Conservation (phyloP, 306 rosid genomes). For the Cyclanthera cordifolia region DNA sequence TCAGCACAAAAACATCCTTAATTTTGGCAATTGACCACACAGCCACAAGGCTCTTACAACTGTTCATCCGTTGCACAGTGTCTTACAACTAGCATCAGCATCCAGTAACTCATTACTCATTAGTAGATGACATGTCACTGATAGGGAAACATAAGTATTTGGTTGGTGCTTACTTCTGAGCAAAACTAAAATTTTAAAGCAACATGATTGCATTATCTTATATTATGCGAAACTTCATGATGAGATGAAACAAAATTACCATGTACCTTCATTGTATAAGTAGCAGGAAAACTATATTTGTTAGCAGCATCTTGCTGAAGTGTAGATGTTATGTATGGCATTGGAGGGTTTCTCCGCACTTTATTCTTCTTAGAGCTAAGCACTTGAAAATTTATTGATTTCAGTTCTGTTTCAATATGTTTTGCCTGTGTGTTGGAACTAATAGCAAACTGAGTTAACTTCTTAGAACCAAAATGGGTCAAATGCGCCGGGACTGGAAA, state of each 20-base stretch:
- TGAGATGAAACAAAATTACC: conserved; percentile 12
- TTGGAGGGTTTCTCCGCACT: conserved; percentile 71
- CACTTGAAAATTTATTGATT: conserved; percentile 39
- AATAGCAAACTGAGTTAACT: conserved; percentile 68
- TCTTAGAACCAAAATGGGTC: conserved; percentile 56
- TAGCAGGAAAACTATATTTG: conserved; percentile 57
- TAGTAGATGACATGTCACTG: too few species aligned
- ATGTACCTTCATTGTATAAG: conserved; percentile 72
- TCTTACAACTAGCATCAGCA: too few species aligned
- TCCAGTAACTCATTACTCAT: too few species aligned
- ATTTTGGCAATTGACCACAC: too few species aligned
- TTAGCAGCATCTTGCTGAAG: conserved; percentile 98
- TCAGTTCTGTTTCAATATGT: conserved; percentile 37
- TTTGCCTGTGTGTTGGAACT: conserved; percentile 45
- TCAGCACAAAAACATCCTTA: too few species aligned
- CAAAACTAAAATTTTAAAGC: neutral
- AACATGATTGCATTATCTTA: neutral
- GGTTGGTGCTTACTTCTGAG: neutral
- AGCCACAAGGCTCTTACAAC: too few species aligned
- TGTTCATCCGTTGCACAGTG: too few species aligned
- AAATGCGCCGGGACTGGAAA: conserved; percentile 45
- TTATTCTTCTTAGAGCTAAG: conserved; percentile 40
- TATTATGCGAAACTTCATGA: neutral
- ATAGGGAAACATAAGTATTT: neutral
- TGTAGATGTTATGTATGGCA: conserved; percentile 87